These are phyloP conservation scores for Linnemannia zychae DNA, from an alignment of 192 early-diverging fungal genomes.

Conservation along the genomic window DNA sequence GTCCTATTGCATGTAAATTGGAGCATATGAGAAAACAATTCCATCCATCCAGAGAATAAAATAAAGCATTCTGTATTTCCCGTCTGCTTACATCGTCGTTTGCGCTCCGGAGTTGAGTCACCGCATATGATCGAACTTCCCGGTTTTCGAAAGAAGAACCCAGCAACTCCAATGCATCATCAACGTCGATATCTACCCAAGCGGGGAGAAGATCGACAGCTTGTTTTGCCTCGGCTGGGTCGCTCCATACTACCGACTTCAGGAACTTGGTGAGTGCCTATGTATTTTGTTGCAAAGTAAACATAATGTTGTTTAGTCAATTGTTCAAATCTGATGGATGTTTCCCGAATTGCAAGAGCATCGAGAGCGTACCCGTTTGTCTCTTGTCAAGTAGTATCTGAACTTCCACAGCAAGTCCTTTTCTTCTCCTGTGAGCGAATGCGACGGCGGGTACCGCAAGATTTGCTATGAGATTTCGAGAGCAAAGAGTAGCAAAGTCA, in stretches of 20 bases:
- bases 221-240: slow-evolving; percentile 91
- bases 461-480: slow-evolving; percentile 72
- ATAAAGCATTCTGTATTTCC: background rate
- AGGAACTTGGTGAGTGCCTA: slow-evolving; percentile 98
- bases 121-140: slow-evolving; percentile 89
- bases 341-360: background rate
- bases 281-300: background rate
- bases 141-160: slow-evolving; percentile 89
- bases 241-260: slow-evolving; percentile 96
- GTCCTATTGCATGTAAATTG: slow-evolving; percentile 69
- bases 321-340: background rate
- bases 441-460: slow-evolving; percentile 92
- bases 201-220: slow-evolving; percentile 87
- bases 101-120: slow-evolving; percentile 87
- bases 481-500: background rate
- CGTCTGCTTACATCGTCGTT: slow-evolving; percentile 83
- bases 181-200: slow-evolving; percentile 95
- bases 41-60: background rate
- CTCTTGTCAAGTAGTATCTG: slow-evolving; percentile 92
- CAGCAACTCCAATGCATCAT: slow-evolving; percentile 96
- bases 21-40: slow-evolving; percentile 2
- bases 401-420: slow-evolving; percentile 99
- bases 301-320: background rate
- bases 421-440: slow-evolving; percentile 84
- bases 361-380: slow-evolving; percentile 78